phyloP scores from a whole-genome alignment of 805 yeast species.

The Nakazawaea ishiwadae region DNA sequence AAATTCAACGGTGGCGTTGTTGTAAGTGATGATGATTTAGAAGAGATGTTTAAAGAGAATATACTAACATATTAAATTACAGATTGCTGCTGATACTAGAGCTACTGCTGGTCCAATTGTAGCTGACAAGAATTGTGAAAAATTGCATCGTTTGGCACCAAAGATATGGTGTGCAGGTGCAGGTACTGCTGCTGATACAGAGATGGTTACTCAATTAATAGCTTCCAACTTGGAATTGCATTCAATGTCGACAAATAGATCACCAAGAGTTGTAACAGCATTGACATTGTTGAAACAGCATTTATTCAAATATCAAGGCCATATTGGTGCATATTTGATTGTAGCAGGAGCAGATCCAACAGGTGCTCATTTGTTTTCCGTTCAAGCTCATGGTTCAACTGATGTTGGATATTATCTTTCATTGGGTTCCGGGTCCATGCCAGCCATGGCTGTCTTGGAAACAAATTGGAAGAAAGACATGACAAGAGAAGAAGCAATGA shows the following conservation, averaged over 20 bases:
- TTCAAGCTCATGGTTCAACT: conserved; percentile 97
- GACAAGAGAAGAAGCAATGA: conserved; percentile 86
- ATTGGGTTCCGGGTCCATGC: conserved; percentile 94
- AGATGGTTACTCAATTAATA: conserved; percentile 92
- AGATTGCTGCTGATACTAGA: conserved; percentile 96
- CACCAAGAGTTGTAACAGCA: conserved; percentile 92
- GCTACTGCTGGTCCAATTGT: conserved; percentile 96
- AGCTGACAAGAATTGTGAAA: conserved; percentile 97
- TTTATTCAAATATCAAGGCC: conserved; percentile 94
- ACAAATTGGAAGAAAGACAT: conserved; percentile 77
- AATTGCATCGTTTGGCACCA: conserved; percentile 85
- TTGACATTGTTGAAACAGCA: conserved; percentile 93
- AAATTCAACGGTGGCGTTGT: conserved; percentile 91
- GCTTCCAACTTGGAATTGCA: conserved; percentile 90
- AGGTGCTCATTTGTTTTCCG: conserved; percentile 87
- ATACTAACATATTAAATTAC: background rate
- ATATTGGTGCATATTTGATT: conserved; percentile 93
- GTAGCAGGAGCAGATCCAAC: conserved; percentile 98
- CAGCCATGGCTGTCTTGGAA: conserved; percentile 97
- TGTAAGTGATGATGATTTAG: conserved; percentile 18
- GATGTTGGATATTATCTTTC: conserved; percentile 93
- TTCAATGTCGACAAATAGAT: conserved; percentile 73
- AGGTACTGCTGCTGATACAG: conserved; percentile 99
- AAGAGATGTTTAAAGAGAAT: too few species aligned
- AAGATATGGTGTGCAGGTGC: conserved; percentile 99